These are phyloP conservation scores for Extremus antarcticus DNA, from an alignment of 495 filamentous ascomycete genomes.

Conservation along the genomic window DNA sequence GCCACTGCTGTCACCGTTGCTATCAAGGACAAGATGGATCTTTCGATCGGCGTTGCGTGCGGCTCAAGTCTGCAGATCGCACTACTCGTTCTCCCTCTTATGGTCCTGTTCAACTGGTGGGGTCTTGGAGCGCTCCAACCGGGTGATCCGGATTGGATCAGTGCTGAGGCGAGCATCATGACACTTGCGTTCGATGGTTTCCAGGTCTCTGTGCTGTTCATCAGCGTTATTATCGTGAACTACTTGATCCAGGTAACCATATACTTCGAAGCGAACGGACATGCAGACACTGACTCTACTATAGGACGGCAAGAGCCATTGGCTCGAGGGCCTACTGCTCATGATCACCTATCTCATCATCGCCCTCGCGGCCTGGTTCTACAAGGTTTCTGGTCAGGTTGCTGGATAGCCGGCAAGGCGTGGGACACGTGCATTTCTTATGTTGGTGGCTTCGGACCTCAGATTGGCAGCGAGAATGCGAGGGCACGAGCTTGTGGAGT, in stretches of 20 bases:
- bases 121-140: constrained; percentile 9
- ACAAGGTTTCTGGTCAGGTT: constrained; percentile 10
- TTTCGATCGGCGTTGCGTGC: constrained; percentile 25
- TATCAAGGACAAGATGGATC: constrained; percentile 29
- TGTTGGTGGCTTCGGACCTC: not conserved
- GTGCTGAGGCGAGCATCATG: constrained; percentile 7
- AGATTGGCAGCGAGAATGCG: not conserved
- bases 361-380: constrained; percentile 31
- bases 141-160: not conserved
- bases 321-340: constrained; percentile 32
- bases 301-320: constrained; percentile 26
- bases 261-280: not conserved
- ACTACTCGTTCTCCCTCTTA: constrained; percentile 23
- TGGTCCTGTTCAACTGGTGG: constrained; percentile 24
- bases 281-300: not conserved
- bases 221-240: constrained; percentile 23
- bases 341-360: constrained; percentile 32
- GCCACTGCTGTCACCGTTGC: constrained; percentile 24
- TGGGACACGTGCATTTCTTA: not conserved
- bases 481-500: too few relatives aligned
- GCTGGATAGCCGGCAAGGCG: not conserved
- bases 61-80: constrained; percentile 28
- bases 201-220: constrained; percentile 20
- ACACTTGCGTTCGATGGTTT: constrained; percentile 27
- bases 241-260: constrained; percentile 22